phyloP scores from a whole-genome alignment of 2,329 filamentous ascomycete genomes.

The Emericellopsis cladophorae region DNA sequence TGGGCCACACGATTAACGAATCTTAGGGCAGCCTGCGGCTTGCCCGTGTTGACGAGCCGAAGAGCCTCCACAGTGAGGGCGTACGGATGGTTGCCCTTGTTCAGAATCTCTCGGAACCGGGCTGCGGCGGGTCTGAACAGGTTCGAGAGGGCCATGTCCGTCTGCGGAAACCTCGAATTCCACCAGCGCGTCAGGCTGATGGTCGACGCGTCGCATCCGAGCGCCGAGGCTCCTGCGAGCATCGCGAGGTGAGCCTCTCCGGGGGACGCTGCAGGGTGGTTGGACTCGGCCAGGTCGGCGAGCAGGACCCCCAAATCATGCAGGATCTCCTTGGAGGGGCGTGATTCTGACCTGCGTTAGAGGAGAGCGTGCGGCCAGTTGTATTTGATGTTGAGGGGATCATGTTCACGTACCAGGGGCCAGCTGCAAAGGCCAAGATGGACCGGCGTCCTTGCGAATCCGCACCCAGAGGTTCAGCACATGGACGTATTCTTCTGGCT shows the following conservation, averaged over 20 bases:
- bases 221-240: neutral
- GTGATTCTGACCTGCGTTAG: neutral
- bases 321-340: neutral
- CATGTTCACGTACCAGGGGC: too few relatives aligned
- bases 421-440: too few relatives aligned
- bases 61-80: constrained; percentile 21
- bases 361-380: neutral
- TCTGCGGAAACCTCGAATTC: neutral
- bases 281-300: neutral
- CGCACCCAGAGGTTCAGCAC: too few relatives aligned
- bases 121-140: constrained; percentile 9
- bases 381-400: neutral
- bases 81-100: constrained; percentile 16
- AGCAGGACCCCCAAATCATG: neutral
- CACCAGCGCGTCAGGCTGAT: neutral
- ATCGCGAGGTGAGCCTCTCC: neutral
- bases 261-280: neutral
- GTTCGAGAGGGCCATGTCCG: constrained; percentile 8
- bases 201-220: neutral
- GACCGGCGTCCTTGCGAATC: too few relatives aligned
- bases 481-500: too few relatives aligned
- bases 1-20: constrained; percentile 8
- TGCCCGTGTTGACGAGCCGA: constrained; percentile 10
- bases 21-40: constrained; percentile 9
- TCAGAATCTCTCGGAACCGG: constrained; percentile 17